Base-by-base conservation (phyloP, 1,284 basidiomycete genomes). In the Ustilago bromivora region DNA sequence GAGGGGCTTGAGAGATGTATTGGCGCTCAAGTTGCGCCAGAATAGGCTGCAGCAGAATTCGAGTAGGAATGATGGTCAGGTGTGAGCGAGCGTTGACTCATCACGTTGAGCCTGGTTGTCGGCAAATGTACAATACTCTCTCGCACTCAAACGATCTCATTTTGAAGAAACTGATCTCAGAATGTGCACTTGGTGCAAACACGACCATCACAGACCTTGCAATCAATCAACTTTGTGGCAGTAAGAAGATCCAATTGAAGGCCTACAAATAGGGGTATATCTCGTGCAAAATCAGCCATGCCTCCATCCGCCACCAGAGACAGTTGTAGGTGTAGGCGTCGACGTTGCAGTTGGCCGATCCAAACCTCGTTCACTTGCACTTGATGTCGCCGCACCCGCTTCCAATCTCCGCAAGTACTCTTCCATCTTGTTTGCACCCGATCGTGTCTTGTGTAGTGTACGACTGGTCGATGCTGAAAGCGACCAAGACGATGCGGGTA, bases 361-460 rank as follows among this genome's bases (percentile, higher is more conserved):
- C 32, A 28, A 57, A 7, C 40, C 49, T 8, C 3, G 19, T 11
- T n/a, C 31, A n/a, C 41, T 8, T 10, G n/a, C 9, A 11, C 31
- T 19, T 31, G 41, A 17, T 23, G 32, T 35, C 15, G 15, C 15
- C 7, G 57, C 32, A 12, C 61, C 46, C 10, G 55, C 57, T 49
- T 74, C 65, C 17, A 76, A 57, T 15, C 77, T 32, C 4, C 57
- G 32, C 43, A 79, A 43, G 54, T 76, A 73, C 34, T 70, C 73
- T 32, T 79, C 77, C 77, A 78, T 78, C 62, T 68, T 67, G 3
- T 74, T 62, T 4, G 76, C 76, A 2, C 64, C 76, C 1, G 71
- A 66, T 35, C 32, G 49, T 2, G 74, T 76, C 61, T 72, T 72
- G 63, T 65, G 65, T 32, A 77, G 23, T 19, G 63, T 65, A 4